Percentiles rank a stretch among this genome's conserved stretches.
Evolutionary conservation across 345 rosid genomes (phyloP).

Genomic region (Citrus australasica): DNA sequence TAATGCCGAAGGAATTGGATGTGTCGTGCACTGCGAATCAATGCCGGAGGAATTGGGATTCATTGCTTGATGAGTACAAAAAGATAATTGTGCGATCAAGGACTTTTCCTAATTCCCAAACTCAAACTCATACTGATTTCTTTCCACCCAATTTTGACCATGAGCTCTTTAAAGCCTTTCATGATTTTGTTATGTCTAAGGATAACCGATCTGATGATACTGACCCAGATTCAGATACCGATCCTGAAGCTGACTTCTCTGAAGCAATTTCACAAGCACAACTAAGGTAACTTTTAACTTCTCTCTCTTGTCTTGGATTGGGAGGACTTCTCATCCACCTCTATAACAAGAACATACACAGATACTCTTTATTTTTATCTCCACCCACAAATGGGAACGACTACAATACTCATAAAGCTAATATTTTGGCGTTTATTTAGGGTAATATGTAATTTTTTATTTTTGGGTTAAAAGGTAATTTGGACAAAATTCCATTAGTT

Average conservation of each 20-base stretch:
- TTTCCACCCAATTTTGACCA: slow-evolving; percentile 38
- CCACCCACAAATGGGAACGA: too few relatives aligned
- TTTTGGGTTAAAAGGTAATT: too few relatives aligned
- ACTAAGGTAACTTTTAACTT: slow-evolving; percentile 23
- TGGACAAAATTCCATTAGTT: too few relatives aligned
- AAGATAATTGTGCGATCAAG: slow-evolving; percentile 31
- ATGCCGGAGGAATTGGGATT: slow-evolving; percentile 69
- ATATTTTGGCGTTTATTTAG: too few relatives aligned
- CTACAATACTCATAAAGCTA: too few relatives aligned
- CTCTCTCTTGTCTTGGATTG: too few relatives aligned
- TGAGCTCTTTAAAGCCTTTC: slow-evolving; percentile 45
- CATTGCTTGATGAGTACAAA: slow-evolving; percentile 45
- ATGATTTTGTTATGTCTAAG: slow-evolving; percentile 36
- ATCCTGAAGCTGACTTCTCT: slow-evolving; percentile 40
- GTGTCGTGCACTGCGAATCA: slow-evolving; percentile 48
- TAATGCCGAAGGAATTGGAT: slow-evolving; percentile 20
- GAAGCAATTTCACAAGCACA: slow-evolving; percentile 33
- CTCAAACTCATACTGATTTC: slow-evolving; percentile 16
- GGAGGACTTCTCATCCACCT: not conserved
- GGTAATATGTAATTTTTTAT: too few relatives aligned
- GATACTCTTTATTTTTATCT: too few relatives aligned
- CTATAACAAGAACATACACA: too few relatives aligned
- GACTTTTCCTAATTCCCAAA: slow-evolving; percentile 30
- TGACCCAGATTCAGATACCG: slow-evolving; percentile 59
- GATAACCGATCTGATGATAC: slow-evolving; percentile 46